Base-by-base conservation (phyloP, 2,329 filamentous ascomycete genomes). In the Exutisphaerella laricina region DNA sequence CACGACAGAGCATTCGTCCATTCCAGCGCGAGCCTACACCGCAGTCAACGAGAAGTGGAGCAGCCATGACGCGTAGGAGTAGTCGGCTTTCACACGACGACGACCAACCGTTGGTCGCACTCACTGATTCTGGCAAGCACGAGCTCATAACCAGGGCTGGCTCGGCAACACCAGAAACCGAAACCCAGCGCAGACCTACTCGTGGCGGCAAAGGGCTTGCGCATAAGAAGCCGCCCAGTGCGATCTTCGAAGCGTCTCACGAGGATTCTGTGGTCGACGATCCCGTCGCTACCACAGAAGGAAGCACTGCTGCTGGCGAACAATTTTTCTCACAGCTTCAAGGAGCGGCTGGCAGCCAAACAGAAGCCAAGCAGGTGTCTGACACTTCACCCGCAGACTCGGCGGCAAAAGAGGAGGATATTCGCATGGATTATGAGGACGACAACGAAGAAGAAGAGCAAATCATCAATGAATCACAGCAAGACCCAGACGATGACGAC, bases 91-190 rank as follows among this genome's bases (percentile, higher is more conserved):
- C 73, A 17, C 75, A 78, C 48, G 75, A 78, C 50, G 66, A 73
- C 3, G 71, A 75, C 18, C 72, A 75, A 25, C 71, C 75, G 23
- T 70, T 81, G 10, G 64, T 79, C 33, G 75, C 73, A 12, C 64
- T 82, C 32, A 75, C 77, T 3, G 73, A 77, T 49, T 80, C 77
- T 5, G 78, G 78, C 13, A 73, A 68, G 45, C 77, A 81, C 58
- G 69, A 71, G 45, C 62, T 75, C 41, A 67, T 77, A 4, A 66
- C 79, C 7, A 69, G 76, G 46, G 66, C 70, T 50, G 74, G 72
- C 18, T 78, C 77, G 2, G 66, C 65, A 29, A 79, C 76, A 4
- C 60, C 64, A 3, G 70, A 77, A 46, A 51, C 66, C 10, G 50
- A 62, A 21, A 58, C 64, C n/a, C 64, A 60, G 17, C 55, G 64